Conservation (phyloP, 768 basidiomycete genomes). For the Tylopilus subfusipes region DNA sequence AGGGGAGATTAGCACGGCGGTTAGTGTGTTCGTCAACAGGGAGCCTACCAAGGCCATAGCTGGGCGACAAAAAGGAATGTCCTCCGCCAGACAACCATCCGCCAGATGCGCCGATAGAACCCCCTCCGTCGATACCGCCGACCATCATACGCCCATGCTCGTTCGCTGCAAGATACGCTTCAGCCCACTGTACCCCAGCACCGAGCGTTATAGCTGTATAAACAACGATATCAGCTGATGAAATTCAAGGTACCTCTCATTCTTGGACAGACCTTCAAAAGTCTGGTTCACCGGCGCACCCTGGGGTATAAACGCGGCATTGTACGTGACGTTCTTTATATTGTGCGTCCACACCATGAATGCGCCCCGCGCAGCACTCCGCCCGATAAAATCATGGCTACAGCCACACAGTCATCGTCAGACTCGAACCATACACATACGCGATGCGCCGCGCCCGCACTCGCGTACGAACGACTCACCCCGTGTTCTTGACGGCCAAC, state of each 20-base stretch:
- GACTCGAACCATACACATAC: background rate
- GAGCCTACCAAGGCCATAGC: conserved; percentile 40
- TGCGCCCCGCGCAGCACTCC: conserved; percentile 36
- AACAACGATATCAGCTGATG: background rate
- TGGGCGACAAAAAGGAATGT: conserved; percentile 39
- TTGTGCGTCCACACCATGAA: conserved; percentile 43
- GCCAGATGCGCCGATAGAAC: conserved; percentile 37
- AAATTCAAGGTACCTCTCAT: background rate
- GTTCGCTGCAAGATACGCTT: conserved; percentile 39
- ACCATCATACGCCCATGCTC: conserved; percentile 37
- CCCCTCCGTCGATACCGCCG: conserved; percentile 36
- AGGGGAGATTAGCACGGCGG: background rate
- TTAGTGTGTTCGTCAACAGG: background rate
- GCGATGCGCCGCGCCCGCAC: too few relatives aligned
- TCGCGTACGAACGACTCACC: conserved; percentile 1
- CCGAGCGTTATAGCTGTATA: conserved; percentile 32
- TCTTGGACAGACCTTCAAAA: background rate
- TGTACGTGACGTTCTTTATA: conserved; percentile 36
- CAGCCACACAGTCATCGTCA: background rate
- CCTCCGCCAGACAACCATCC: conserved; percentile 50
- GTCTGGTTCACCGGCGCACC: conserved; percentile 23
- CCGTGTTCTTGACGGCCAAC: conserved; percentile 25
- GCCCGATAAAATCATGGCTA: conserved; percentile 39
- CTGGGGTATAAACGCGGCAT: conserved; percentile 30
- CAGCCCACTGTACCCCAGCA: conserved; percentile 46